Evolutionary conservation across 768 basidiomycete species (phyloP).

Genomic region (Candolleomyces eurysporus): DNA sequence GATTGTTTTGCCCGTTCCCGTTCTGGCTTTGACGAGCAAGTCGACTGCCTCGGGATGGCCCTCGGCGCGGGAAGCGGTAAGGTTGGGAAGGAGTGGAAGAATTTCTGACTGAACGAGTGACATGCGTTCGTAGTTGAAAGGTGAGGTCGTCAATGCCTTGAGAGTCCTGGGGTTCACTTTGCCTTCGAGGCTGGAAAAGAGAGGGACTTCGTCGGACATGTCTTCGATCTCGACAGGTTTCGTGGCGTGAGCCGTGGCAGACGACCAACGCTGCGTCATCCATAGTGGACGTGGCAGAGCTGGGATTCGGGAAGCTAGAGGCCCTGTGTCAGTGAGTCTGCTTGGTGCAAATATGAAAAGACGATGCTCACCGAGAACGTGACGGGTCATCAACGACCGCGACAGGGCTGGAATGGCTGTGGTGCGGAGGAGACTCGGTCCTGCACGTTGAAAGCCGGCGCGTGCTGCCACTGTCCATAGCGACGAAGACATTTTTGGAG

Average conservation of each 20-base stretch:
- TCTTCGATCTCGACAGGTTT: not conserved
- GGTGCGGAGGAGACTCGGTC: not conserved
- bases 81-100: conserved; percentile 67
- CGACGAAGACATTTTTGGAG: not conserved
- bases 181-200: conserved; percentile 37
- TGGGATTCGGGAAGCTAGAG: no score
- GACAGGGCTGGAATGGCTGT: not conserved
- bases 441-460: not conserved
- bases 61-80: conserved; percentile 53
- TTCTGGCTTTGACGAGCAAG: conserved; percentile 82
- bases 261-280: not conserved
- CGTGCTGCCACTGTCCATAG: conserved; percentile 3
- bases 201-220: conserved; percentile 2
- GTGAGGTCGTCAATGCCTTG: conserved; percentile 57
- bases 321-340: no score
- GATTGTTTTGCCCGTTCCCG: conserved; percentile 87
- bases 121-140: conserved; percentile 72
- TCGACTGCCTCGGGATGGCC: conserved; percentile 40
- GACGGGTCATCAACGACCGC: no score
- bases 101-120: conserved; percentile 82
- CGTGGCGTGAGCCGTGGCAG: not conserved
- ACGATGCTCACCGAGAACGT: no score
- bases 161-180: conserved; percentile 41
- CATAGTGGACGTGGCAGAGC: no score
- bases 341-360: no score